Evolutionary conservation across 441 rosid species (phyloP).

Genomic region (Dalechampia spathulata): DNA sequence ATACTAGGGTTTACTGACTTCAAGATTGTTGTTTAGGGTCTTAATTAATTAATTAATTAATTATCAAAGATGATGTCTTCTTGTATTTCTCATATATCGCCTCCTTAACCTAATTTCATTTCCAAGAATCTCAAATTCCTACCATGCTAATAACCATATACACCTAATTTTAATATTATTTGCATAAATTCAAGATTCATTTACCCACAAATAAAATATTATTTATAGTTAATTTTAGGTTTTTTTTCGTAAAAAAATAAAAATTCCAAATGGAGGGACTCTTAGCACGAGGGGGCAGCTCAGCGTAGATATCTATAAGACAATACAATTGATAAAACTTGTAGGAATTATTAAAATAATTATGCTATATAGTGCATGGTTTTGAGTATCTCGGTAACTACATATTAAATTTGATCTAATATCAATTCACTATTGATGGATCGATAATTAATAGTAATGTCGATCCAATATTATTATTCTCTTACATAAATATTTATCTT

Average conservation of each 20-base stretch:
- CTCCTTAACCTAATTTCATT: conserved; percentile 12
- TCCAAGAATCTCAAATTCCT: conserved; percentile 18
- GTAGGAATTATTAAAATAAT: no score
- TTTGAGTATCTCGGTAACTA: not conserved
- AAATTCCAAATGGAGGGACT: conserved; percentile 22
- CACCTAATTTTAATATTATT: not conserved
- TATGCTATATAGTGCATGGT: not conserved
- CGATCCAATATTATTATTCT: conserved; percentile 4
- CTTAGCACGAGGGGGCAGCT: conserved; percentile 8
- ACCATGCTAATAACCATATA: not conserved
- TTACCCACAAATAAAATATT: not conserved
- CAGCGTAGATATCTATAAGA: not conserved
- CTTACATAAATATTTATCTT: not conserved
- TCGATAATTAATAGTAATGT: not conserved
- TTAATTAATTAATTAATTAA: not conserved
- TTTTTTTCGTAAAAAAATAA: conserved; percentile 7
- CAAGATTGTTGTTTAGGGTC: not conserved
- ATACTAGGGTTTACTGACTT: conserved; percentile 1
- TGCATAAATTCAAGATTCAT: not conserved
- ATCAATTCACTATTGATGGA: no score
- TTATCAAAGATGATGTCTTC: not conserved
- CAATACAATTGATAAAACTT: not conserved
- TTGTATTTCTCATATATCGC: conserved; percentile 8
- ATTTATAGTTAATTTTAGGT: not conserved
- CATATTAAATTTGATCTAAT: no score